Percentiles rank a stretch among this genome's conserved stretches.
Evolutionary conservation across 164 flowering plant species (phyloP).

Genomic region (Cinnamomum chago): DNA sequence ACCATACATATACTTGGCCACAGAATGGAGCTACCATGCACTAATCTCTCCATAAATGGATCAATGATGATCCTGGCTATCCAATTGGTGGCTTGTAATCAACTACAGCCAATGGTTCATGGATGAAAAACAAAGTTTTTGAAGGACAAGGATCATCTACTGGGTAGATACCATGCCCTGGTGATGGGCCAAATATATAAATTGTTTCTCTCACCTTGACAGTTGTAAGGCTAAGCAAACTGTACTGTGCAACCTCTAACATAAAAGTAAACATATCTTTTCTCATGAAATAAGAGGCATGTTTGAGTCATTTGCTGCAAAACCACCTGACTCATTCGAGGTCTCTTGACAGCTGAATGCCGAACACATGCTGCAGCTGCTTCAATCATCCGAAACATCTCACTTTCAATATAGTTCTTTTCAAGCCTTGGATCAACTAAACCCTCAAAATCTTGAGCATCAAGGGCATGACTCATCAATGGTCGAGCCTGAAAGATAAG

Average conservation of each 20-base stretch:
- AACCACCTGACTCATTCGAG: constrained; percentile 84
- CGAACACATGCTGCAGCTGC: constrained; percentile 88
- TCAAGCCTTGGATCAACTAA: constrained; percentile 71
- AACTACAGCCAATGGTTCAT: not conserved
- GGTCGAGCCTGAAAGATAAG: constrained; percentile 73
- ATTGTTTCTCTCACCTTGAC: not conserved
- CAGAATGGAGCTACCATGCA: not conserved
- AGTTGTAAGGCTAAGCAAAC: not conserved
- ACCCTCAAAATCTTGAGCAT: constrained; percentile 37
- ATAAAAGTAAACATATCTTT: not conserved
- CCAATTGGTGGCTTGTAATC: not conserved
- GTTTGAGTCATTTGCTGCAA: not conserved
- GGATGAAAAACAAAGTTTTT: not conserved
- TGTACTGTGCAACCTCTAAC: not conserved
- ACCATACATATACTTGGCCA: not conserved
- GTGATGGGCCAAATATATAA: not conserved
- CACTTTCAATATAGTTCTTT: constrained; percentile 48
- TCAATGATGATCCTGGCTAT: not conserved
- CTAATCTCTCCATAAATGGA: not conserved
- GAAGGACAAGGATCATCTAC: not conserved
- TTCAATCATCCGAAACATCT: constrained; percentile 73
- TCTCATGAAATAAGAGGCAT: not conserved
- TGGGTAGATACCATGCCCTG: not conserved
- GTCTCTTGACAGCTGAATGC: constrained; percentile 81
- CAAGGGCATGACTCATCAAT: constrained; percentile 63